Evolutionary conservation across 129 eudicot genomes (phyloP).

Genomic region (Cynara cardunculus): DNA sequence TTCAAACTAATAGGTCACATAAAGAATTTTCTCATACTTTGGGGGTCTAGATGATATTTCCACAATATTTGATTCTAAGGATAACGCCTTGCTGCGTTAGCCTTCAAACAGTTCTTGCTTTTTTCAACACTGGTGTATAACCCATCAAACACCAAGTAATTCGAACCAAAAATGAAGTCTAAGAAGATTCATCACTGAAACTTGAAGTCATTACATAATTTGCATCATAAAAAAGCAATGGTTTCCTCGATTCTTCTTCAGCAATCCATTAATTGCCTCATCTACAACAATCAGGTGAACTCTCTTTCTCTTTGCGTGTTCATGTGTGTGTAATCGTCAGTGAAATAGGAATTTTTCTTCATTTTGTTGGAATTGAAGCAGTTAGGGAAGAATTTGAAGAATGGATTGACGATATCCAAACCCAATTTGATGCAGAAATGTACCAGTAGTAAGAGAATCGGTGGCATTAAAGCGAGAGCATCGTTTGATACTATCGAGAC

Average conservation of each 20-base stretch:
- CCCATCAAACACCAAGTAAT: background rate
- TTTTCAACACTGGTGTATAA: background rate
- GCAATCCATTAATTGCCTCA: conserved; percentile 37
- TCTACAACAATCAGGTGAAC: conserved; percentile 35
- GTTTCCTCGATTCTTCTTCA: conserved; percentile 42
- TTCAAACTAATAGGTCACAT: background rate
- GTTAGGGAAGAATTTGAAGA: conserved; percentile 29
- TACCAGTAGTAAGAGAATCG: conserved; percentile 21
- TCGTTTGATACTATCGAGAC: conserved; percentile 27
- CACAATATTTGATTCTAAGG: background rate
- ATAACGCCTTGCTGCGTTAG: conserved; percentile 17
- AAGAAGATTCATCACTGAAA: conserved; percentile 9
- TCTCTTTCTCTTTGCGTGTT: background rate
- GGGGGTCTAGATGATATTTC: conserved; percentile 1
- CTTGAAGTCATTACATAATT: background rate
- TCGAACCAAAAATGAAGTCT: conserved; percentile 16
- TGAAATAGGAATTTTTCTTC: background rate
- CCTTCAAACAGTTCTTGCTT: conserved; percentile 6
- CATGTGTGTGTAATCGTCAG: background rate
- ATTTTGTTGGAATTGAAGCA: conserved; percentile 9
- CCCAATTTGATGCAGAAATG: conserved; percentile 8
- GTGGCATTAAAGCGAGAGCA: conserved; percentile 26
- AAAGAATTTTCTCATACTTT: background rate
- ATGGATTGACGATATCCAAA: conserved; percentile 18
- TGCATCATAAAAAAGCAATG: conserved; percentile 23